A percentile compares a stretch with the other conserved stretches of the same genome.
Evolutionary conservation across 345 rosid genomes (phyloP).

Genomic region (Heritiera fomes): DNA sequence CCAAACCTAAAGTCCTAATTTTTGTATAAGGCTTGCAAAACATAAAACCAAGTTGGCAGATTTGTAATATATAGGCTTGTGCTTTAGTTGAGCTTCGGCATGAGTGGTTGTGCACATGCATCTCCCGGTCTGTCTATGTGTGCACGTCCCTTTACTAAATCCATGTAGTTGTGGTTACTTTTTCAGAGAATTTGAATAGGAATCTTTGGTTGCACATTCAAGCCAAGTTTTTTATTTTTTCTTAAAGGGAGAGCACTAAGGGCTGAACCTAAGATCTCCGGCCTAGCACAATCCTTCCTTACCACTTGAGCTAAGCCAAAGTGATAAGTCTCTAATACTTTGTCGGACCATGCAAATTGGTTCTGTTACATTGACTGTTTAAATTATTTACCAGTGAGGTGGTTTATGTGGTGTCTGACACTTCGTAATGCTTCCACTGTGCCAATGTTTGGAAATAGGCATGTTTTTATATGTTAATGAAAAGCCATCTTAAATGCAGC

Average conservation of each 20-base stretch:
- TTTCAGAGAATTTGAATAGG: not conserved
- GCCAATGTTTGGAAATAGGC: not conserved
- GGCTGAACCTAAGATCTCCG: not conserved
- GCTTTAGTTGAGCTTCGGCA: not conserved
- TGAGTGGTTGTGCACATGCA: not conserved
- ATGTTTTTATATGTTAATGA: not conserved
- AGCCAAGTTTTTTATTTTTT: too few relatives aligned
- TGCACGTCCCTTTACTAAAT: not conserved
- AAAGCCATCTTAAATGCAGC: not conserved
- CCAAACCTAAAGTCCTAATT: not conserved
- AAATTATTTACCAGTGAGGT: not conserved
- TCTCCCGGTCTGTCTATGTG: not conserved
- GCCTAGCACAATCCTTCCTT: not conserved
- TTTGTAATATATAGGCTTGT: not conserved
- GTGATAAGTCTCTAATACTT: not conserved
- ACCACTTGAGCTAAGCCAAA: not conserved
- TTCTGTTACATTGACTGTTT: not conserved
- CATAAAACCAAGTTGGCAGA: not conserved
- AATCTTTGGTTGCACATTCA: not conserved
- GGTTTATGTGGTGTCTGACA: not conserved
- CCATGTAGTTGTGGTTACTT: not conserved
- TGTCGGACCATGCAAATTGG: not conserved
- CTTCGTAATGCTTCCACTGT: not conserved
- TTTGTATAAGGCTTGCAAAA: not conserved
- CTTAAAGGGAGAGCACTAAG: too few relatives aligned